Percentiles rank a stretch among this genome's conserved stretches.
These are phyloP conservation scores for Myxozyma monticola DNA, from an alignment of 805 yeast species.

Conservation along the genomic window DNA sequence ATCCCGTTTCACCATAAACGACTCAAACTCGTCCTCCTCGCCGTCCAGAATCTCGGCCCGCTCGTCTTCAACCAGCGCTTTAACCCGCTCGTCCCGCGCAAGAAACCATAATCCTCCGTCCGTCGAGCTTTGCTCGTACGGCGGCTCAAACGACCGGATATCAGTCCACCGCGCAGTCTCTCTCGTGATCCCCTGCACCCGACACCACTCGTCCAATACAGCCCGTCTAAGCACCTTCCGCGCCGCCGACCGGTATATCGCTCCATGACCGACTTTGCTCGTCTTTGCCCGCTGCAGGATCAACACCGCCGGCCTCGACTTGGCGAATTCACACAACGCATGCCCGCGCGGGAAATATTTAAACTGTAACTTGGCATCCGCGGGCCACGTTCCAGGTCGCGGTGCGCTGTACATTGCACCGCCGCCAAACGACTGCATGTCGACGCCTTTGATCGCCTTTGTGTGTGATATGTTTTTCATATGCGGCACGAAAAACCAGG, in stretches of 20 bases:
- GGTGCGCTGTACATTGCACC: neutral
- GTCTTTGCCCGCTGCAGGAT: neutral
- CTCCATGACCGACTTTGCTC: neutral
- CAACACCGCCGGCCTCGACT: constrained; percentile 22
- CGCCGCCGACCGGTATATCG: constrained; percentile 7
- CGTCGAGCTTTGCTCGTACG: constrained; percentile 1
- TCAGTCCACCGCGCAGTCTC: constrained; percentile 21
- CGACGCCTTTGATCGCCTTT: constrained; percentile 9
- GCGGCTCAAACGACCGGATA: constrained; percentile 16
- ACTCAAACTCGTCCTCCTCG: constrained; percentile 12
- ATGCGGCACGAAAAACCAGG: constrained; percentile 6
- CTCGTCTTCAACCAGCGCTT: neutral
- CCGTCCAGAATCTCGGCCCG: neutral
- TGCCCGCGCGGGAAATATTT: constrained; percentile 19
- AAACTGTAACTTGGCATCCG: neutral
- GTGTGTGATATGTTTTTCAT: constrained; percentile 8
- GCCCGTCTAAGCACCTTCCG: constrained; percentile 12
- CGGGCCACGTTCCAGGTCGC: neutral
- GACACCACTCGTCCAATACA: constrained; percentile 14
- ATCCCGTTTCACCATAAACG: constrained; percentile 16
- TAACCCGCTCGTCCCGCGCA: constrained; percentile 13
- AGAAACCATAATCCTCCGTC: no score
- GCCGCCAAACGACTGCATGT: neutral
- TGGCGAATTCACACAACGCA: constrained; percentile 2
- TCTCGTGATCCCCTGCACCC: constrained; percentile 19